Percentiles rank a stretch among this genome's conserved stretches.
These are phyloP conservation scores for Didymella pinodella DNA, from an alignment of 2,329 filamentous ascomycete species.

Conservation along the genomic window DNA sequence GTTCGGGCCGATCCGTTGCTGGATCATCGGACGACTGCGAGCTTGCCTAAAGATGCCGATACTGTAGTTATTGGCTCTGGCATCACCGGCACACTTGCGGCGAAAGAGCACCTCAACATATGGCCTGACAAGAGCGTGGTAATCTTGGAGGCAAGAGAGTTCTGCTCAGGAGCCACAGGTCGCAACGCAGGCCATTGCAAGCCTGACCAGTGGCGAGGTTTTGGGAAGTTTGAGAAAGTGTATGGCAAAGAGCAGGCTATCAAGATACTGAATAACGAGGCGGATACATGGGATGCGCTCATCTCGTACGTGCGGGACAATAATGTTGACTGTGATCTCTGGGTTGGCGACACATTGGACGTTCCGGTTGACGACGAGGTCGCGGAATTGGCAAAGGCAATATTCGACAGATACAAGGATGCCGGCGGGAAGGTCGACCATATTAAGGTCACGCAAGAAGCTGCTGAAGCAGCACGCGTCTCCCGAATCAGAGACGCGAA, in stretches of 20 bases:
- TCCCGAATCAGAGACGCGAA: slow-evolving; percentile 33
- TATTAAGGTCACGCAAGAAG: slow-evolving; percentile 33
- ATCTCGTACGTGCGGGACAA: slow-evolving; percentile 31
- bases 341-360: slow-evolving; percentile 40
- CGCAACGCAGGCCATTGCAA: slow-evolving; percentile 42
- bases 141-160: slow-evolving; percentile 40
- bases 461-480: slow-evolving; percentile 25
- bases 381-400: slow-evolving; percentile 28
- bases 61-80: slow-evolving; percentile 50
- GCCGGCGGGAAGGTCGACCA: slow-evolving; percentile 36
- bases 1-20: slow-evolving; percentile 37
- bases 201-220: slow-evolving; percentile 39
- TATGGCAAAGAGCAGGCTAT: slow-evolving; percentile 38
- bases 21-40: slow-evolving; percentile 40
- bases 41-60: slow-evolving; percentile 41
- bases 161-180: slow-evolving; percentile 42
- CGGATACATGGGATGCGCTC: slow-evolving; percentile 35
- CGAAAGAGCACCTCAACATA: slow-evolving; percentile 33
- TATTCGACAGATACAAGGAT: slow-evolving; percentile 31
- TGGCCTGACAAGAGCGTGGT: slow-evolving; percentile 31
- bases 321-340: slow-evolving; percentile 40
- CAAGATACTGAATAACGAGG: slow-evolving; percentile 40
- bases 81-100: slow-evolving; percentile 32
- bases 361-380: slow-evolving; percentile 38
- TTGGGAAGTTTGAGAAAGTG: slow-evolving; percentile 37